Base-by-base conservation (phyloP, 768 basidiomycete species). In the Agaricus blazei region DNA sequence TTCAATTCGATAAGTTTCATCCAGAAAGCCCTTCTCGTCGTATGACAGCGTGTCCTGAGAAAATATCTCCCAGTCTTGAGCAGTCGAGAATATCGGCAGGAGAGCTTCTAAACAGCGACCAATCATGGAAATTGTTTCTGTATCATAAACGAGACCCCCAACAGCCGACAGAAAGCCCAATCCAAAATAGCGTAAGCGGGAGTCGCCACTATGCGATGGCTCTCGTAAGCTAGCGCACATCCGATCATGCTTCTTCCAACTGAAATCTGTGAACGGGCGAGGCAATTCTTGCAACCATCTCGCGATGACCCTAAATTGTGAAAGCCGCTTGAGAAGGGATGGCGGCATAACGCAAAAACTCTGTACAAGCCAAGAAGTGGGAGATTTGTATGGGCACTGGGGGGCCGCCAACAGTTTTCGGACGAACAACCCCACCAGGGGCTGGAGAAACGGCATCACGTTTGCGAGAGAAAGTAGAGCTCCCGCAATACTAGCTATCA, bases 361-460 rank as follows among this genome's bases (percentile, higher is more conserved):
- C 12, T 54, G 53, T 3, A 48, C 23, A 34, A 54, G 45, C 53
- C 53, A 54, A 19, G 53, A 54, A 3, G 46, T 48, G 11, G 53
- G 53, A 19, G 53, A 54, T 29, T 54, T 54, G 34, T 48, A 54
- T 12, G 53, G 53, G 27, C 53, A 54, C 36, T 54, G 53, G 45
- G 53, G n/a, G n/a, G 48, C 11, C 29, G 14, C 37, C 14, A 48
- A n/a, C 1, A 37, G 48, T 40, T 1, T 36, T n/a, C 38, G 53
- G 24, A 48, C 7, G 15, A 54, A 15, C 53, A 45, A 38, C 5
- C 46, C 53, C 2, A 40, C 15, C 24, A 54, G 5, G 2, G 53
- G 41, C 34, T 54, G 53, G 7, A 54, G 14, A n/a, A 54, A 45
- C 8, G 46, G 53, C 53, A 54, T 54, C 8, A 54, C 7, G 24